A percentile compares a stretch with the other conserved stretches of the same genome.
These are phyloP conservation scores for Myriosclerotinia duriaeana DNA, from an alignment of 2,329 filamentous ascomycete species.

Conservation along the genomic window DNA sequence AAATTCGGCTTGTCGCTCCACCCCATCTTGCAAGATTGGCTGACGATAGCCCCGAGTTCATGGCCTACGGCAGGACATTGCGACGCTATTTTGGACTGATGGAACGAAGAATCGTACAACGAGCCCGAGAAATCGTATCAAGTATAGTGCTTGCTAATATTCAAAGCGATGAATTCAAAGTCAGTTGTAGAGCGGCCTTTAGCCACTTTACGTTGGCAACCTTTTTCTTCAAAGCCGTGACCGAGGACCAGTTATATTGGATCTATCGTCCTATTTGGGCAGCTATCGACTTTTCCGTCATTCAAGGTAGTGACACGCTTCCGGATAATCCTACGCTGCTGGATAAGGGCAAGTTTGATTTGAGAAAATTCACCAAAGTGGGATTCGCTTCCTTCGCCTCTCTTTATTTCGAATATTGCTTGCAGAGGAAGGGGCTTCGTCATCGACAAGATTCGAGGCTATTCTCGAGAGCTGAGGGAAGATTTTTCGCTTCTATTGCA, in stretches of 20 bases:
- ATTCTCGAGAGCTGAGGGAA: neutral
- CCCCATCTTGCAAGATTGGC: neutral
- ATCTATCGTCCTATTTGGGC: neutral
- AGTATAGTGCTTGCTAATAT: slow-evolving; percentile 10
- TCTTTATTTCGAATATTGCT: neutral
- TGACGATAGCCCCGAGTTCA: neutral
- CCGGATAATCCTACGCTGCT: neutral
- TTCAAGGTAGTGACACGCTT: neutral
- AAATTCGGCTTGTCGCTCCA: neutral
- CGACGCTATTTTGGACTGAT: neutral
- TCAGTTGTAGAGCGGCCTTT: neutral
- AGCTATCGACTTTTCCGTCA: slow-evolving; percentile 4
- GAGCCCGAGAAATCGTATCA: neutral
- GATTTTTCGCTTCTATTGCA: neutral
- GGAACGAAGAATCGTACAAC: rapidly evolving
- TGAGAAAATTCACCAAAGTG: slow-evolving; percentile 7
- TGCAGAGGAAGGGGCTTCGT: neutral
- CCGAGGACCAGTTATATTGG: slow-evolving; percentile 11
- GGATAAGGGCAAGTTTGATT: neutral
- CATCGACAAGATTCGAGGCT: neutral
- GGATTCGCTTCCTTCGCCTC: neutral
- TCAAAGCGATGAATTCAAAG: slow-evolving; percentile 1
- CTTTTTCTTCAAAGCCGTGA: slow-evolving; percentile 1
- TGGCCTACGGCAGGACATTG: neutral
- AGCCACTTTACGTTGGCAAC: neutral